Evolutionary conservation across 495 filamentous ascomycete species (phyloP), one percentile per base, ranked within the genome.

Genomic region (Trichoderma orchidacearum): DNA sequence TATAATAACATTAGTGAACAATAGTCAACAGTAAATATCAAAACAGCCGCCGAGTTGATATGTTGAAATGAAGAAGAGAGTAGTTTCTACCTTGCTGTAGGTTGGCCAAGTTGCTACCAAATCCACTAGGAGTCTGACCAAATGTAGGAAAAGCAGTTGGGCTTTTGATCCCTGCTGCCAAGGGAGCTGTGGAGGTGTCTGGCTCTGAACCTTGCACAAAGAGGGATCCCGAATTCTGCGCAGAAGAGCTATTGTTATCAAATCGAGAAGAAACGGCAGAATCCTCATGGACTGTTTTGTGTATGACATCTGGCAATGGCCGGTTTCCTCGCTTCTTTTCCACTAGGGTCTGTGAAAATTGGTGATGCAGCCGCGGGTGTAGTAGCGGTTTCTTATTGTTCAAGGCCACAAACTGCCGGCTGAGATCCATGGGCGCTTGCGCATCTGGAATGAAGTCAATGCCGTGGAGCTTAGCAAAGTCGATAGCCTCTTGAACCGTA

Each of bases 391-490:
- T 53, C 30, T 58, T 41, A 50, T 54, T 52, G 38, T 52, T 55
- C 32, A 55, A 29, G 12, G 29, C 41, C 41, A 48, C 21, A 7
- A 7, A 13, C 7, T 48, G 41, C 5, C 15, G 41, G 6, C 11
- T 11, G 7, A 27, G 8, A 17, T 48, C 41, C 41, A 48, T 48
- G 53, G 41, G 21, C 11, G 41, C 41, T 23, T 48, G 41, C 4
- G 18, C 60, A 9, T 66, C 60, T 2, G 64, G 63, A 5, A 60
- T 61, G 32, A 95, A 78, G 25, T 74, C 64, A 34, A 95, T 75
- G 18, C 80, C 83, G 61, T 90, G 83, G 8, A 80, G 74, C 67
- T 86, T 72, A 48, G 79, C 84, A 62, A 90, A 95, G 2, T 80
- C 70, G 3, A 81, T 67, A 1, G 85, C 85, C 60, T 95, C 80